Percentiles rank a stretch among this genome's conserved stretches.
Conservation (phyloP, 2,329 filamentous ascomycete genomes). For the Camillea tinctor region DNA sequence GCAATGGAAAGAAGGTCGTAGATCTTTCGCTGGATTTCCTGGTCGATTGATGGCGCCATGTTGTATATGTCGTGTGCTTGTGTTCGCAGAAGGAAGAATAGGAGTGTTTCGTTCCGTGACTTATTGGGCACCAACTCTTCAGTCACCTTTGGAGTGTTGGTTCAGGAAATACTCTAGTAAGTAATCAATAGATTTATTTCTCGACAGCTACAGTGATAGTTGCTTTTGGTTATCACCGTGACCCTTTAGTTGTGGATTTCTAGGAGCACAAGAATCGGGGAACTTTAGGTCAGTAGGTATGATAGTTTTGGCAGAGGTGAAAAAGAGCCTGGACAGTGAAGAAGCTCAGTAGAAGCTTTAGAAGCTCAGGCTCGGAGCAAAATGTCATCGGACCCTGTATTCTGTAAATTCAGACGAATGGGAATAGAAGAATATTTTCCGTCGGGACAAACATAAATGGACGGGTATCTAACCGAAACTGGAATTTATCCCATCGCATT, state of each 20-base stretch:
- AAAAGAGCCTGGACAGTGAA: not conserved
- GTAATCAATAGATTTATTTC: not conserved
- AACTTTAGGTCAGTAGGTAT: no score
- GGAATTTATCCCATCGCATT: not conserved
- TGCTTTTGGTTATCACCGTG: not conserved
- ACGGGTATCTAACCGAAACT: not conserved
- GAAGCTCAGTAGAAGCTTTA: no score
- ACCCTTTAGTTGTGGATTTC: not conserved
- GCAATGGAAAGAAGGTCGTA: not conserved
- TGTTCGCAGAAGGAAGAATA: not conserved
- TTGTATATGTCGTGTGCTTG: not conserved
- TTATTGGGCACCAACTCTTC: not conserved
- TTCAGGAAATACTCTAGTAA: not conserved
- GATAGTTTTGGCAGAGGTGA: not conserved
- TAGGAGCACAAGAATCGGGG: not conserved
- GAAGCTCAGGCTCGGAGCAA: not conserved
- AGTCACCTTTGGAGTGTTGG: not conserved
- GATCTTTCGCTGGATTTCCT: not conserved
- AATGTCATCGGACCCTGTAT: not conserved
- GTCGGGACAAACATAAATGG: not conserved
- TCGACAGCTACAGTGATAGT: not conserved
- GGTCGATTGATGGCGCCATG: not conserved
- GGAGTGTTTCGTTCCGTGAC: not conserved
- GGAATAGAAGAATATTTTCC: not conserved
- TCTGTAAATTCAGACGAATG: not conserved